Base-by-base conservation (phyloP, 768 basidiomycete species). In the Porpolomopsis calyptriformis region DNA sequence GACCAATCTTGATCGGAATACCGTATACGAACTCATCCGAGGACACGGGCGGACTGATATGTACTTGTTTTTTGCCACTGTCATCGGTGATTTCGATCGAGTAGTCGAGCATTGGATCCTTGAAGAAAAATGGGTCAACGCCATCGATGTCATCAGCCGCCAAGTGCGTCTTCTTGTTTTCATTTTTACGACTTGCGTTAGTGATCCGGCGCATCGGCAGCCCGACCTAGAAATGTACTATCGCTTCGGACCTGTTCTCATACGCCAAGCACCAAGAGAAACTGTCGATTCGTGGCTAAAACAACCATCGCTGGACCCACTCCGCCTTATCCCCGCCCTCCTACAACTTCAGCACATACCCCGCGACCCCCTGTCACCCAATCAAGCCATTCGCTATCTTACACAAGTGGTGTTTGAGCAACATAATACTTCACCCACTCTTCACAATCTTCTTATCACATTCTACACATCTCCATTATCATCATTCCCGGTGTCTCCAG, bases 361-460 rank as follows among this genome's bases (percentile, higher is more conserved):
- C 23, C 78, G 76, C 14, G 82, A 89, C 53, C 80, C 84, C 2
- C 60, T 85, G 43, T 74, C 78, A 4, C 77, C 84, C 1, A 86
- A 92, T 54, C 89, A 97, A 52, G 89, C 86, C 16, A 80, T 93
- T 42, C 81, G 90, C 29, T 99, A 90, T 61, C 81, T 99, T 24
- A 81, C 80, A 51, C 76, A 89, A 53, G 73, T 86, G 48, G 74
- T 98, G 35, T 88, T 92, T 59, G 78, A 88, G 46, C 81, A 82
- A 55, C 70, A 77, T 25, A 85, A 81, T 52, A 85, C 80, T 0
- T 88, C 86, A 37, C 72, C 89, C 2, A 93, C 85, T 4, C 78
- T 98, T 26, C 90, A 98, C 66, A 99, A 98, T 59, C 80, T 97
- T 39, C 74, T 98, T 43, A 76, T 98, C 58, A 92, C 90, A 1